Evolutionary conservation across 2,329 filamentous ascomycete species (phyloP).

Genomic region (Aureobasidium zeae): DNA sequence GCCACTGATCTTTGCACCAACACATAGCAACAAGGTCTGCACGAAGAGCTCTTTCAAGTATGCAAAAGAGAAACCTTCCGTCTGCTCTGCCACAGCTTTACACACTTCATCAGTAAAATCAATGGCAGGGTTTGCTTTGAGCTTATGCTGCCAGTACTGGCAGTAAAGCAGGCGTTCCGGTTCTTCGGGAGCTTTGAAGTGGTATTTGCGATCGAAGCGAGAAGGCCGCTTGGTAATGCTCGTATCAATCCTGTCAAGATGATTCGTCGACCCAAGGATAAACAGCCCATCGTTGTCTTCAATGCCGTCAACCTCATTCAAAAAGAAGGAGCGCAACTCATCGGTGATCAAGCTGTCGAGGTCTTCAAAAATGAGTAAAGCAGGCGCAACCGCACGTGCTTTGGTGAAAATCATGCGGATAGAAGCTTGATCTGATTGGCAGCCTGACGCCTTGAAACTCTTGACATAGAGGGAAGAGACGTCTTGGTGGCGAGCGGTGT

Average conservation of each 20-base stretch:
- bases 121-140: conserved; percentile 48
- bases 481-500: conserved; percentile 30
- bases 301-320: conserved; percentile 64
- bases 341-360: conserved; percentile 58
- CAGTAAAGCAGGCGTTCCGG: conserved; percentile 51
- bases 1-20: too few species aligned
- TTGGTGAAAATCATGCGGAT: conserved; percentile 48
- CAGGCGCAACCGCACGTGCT: conserved; percentile 55
- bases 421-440: conserved; percentile 24
- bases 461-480: conserved; percentile 35
- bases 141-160: conserved; percentile 53
- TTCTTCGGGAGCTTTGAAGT: conserved; percentile 45
- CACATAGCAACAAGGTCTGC: background rate
- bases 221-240: conserved; percentile 55
- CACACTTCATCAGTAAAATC: conserved; percentile 53
- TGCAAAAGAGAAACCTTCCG: conserved; percentile 57
- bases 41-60: conserved; percentile 64
- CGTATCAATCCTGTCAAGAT: conserved; percentile 56
- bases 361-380: conserved; percentile 63
- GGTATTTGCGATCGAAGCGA: conserved; percentile 58
- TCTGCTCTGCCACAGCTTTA: conserved; percentile 51
- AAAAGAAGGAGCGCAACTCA: conserved; percentile 55
- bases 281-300: conserved; percentile 62
- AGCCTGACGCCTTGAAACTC: background rate
- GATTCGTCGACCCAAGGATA: conserved; percentile 40